Conservation (phyloP, 257 asterid genomes). For the Gentiana dahurica region DNA sequence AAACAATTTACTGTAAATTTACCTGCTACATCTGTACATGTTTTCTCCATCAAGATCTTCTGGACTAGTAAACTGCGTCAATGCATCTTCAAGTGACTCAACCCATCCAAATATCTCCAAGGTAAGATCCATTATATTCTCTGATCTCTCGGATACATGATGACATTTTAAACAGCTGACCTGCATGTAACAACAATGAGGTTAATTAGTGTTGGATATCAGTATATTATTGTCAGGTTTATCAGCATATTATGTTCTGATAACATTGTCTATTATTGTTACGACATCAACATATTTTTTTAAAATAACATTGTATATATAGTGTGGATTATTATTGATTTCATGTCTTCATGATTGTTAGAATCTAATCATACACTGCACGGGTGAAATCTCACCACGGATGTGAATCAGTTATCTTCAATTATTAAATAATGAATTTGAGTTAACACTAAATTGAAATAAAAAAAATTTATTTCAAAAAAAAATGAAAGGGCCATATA, state of each 20-base stretch:
- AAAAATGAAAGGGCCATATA: neutral
- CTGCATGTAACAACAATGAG: constrained; percentile 24
- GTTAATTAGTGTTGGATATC: neutral
- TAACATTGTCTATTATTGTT: no score
- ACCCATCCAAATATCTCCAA: constrained; percentile 81
- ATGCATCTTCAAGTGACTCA: constrained; percentile 71
- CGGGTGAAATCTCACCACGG: no score
- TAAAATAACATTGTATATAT: no score
- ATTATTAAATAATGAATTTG: neutral
- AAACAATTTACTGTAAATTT: constrained; percentile 4
- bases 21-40: constrained; percentile 84
- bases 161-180: constrained; percentile 69
- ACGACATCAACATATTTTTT: no score
- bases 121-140: constrained; percentile 80
- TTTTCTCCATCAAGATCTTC: constrained; percentile 92
- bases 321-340: no score
- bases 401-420: no score
- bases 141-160: constrained; percentile 64
- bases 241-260: no score
- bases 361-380: no score
- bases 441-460: constrained; percentile 1
- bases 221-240: no score
- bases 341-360: no score
- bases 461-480: neutral
- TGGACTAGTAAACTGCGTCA: constrained; percentile 68